Base-by-base conservation (phyloP, 2,329 filamentous ascomycete species). In the Xenosphaeropsis pyriputrescens region DNA sequence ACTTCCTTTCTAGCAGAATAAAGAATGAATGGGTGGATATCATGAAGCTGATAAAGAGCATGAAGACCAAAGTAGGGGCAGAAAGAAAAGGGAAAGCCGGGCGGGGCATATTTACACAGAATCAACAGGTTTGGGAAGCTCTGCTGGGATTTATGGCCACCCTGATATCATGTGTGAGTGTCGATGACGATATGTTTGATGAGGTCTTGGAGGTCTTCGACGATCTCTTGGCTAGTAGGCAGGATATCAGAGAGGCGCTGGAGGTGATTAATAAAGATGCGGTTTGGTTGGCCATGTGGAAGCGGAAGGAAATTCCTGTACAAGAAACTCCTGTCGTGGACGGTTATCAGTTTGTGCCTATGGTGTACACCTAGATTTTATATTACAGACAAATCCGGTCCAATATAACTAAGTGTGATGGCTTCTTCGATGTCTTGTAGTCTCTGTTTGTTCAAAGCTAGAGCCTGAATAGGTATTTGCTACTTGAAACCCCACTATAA, bases 1-100 rank as follows among this genome's bases (percentile, higher is more conserved):
- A 85, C 43, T 98, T 98, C 52, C 73, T 96, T 59, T 66, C 70
- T 26, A 75, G 73, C 0, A 68, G 91, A 6, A 72, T 95, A 43
- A 75, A 81, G 53, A 73, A 72, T 4, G 77, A 85, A 41, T 95
- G 82, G 79, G 61, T 57, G 37, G 61, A 67, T 13, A 58, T 74
- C 17, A 59, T 78, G 37, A 58, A 56, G 51, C 38, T 77, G 63
- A 68, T 70, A 61, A 43, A 52, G 49, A 33, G 63, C 6, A 34
- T 38, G 2, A 43, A 59, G 41, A 54, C 51, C 6, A 68, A 66
- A 44, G 51, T 50, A 3, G 58, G 64, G 37, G 63, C 58, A 3
- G 39, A 55, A 34, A 45, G 41, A 37, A 43, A 40, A 38, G 43
- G 45, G 32, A 41, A 41, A 5, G 54, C 58, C 4, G 60, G 68